These are phyloP conservation scores for Mycena filopes DNA, from an alignment of 768 basidiomycete genomes.

Conservation along the genomic window DNA sequence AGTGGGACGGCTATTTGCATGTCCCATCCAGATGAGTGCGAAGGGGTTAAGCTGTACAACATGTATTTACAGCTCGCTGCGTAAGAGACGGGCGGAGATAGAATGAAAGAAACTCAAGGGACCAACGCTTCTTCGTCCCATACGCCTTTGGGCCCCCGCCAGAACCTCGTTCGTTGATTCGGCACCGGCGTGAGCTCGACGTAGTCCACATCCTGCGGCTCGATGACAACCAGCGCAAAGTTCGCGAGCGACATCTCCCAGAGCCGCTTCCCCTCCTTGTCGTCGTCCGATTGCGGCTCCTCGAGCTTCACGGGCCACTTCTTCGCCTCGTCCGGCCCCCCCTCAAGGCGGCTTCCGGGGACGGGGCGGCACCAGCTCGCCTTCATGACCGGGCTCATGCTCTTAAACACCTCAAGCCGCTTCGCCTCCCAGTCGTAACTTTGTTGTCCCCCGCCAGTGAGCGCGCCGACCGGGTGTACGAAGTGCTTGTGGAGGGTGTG, in stretches of 20 bases:
- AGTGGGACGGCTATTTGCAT: too few relatives aligned
- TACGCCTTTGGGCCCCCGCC: conserved; percentile 50
- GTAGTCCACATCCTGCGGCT: conserved; percentile 77
- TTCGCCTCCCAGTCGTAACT: conserved; percentile 74
- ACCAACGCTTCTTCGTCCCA: conserved; percentile 75
- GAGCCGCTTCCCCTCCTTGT: conserved; percentile 55
- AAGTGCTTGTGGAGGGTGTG: conserved; percentile 51
- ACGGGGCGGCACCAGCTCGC: conserved; percentile 78
- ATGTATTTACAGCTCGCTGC: conserved; percentile 15
- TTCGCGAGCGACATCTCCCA: conserved; percentile 68
- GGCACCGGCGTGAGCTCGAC: conserved; percentile 68
- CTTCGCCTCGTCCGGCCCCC: conserved; percentile 66
- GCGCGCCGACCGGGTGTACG: conserved; percentile 38
- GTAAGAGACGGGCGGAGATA: background rate
- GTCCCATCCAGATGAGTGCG: too few relatives aligned
- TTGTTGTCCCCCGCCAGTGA: conserved; percentile 48
- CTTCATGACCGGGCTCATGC: conserved; percentile 69
- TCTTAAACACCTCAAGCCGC: conserved; percentile 67
- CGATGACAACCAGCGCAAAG: conserved; percentile 78
- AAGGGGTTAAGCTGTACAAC: background rate
- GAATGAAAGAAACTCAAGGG: conserved; percentile 53
- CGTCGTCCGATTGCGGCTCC: conserved; percentile 53
- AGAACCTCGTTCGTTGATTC: conserved; percentile 67
- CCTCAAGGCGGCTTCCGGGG: conserved; percentile 66
- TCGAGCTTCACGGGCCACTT: conserved; percentile 70